These are phyloP conservation scores for Lentinula detonsa DNA, from an alignment of 768 basidiomycete species.

Conservation along the genomic window DNA sequence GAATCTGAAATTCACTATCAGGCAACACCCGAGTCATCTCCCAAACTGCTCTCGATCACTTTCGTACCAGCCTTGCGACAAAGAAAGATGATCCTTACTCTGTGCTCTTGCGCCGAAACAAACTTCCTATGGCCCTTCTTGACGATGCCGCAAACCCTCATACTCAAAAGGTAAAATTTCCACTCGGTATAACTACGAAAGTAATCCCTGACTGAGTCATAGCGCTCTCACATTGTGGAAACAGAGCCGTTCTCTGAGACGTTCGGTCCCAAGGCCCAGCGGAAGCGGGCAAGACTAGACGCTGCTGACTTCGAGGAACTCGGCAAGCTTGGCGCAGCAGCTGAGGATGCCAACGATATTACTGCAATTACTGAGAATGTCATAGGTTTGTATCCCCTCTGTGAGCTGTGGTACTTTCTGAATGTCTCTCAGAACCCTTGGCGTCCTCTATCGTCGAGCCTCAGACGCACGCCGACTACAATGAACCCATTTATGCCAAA, in stretches of 20 bases:
- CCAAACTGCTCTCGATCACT: conserved; percentile 93
- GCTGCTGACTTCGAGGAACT: conserved; percentile 93
- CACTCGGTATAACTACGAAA: neutral
- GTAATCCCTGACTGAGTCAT: conserved; percentile 8
- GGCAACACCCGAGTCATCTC: conserved; percentile 99
- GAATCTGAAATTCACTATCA: conserved; percentile 21
- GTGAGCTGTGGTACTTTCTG: neutral
- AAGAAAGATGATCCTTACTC: conserved; percentile 95
- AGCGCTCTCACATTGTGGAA: conserved; percentile 92
- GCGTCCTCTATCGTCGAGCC: conserved; percentile 44
- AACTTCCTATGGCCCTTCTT: conserved; percentile 93
- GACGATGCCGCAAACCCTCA: conserved; percentile 85
- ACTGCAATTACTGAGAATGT: conserved; percentile 29
- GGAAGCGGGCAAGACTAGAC: conserved; percentile 83
- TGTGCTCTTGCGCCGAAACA: conserved; percentile 88
- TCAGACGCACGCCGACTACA: conserved; percentile 69
- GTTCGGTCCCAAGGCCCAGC: conserved; percentile 93
- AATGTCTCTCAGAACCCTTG: conserved; percentile 32
- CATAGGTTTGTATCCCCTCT: conserved; percentile 32
- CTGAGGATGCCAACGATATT: conserved; percentile 43
- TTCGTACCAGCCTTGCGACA: conserved; percentile 78
- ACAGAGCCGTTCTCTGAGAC: conserved; percentile 94
- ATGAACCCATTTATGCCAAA: conserved; percentile 91
- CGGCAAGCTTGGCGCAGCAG: conserved; percentile 48
- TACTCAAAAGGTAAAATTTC: conserved; percentile 55